Evolutionary conservation across 2,329 filamentous ascomycete genomes (phyloP).

Genomic region (Cercospora nicotianae): DNA sequence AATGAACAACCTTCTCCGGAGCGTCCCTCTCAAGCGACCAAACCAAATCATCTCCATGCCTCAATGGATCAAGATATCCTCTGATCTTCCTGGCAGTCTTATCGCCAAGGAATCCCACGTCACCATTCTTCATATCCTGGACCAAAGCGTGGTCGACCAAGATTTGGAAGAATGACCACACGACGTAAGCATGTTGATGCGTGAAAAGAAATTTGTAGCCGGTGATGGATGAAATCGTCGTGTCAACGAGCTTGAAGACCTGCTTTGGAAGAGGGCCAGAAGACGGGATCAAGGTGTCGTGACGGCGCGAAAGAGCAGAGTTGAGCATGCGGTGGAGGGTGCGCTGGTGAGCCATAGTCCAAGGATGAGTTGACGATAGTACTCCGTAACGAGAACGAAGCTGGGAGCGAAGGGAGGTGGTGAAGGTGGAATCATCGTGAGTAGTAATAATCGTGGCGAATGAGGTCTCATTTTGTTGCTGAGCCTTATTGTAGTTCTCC

Average conservation of each 20-base stretch:
- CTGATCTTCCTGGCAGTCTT: slow-evolving; percentile 27
- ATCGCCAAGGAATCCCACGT: slow-evolving; percentile 37
- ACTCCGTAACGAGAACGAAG: slow-evolving; percentile 40
- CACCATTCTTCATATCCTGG: slow-evolving; percentile 31
- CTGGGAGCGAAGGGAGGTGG: slow-evolving; percentile 29
- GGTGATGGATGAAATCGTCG: slow-evolving; percentile 22
- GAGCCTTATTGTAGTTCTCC: not conserved
- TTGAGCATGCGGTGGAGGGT: slow-evolving; percentile 42
- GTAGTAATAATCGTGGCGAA: not conserved
- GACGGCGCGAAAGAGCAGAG: slow-evolving; percentile 30
- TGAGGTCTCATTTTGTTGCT: not conserved
- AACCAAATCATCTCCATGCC: slow-evolving; percentile 25
- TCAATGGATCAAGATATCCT: slow-evolving; percentile 26
- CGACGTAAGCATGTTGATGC: slow-evolving; percentile 32
- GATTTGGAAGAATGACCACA: slow-evolving; percentile 36
- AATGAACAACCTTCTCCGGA: slow-evolving; percentile 9
- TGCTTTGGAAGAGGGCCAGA: slow-evolving; percentile 27
- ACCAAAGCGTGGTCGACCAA: slow-evolving; percentile 29
- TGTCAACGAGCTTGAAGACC: slow-evolving; percentile 24
- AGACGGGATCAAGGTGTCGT: slow-evolving; percentile 35
- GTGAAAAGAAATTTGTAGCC: slow-evolving; percentile 31
- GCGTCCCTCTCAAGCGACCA: slow-evolving; percentile 13
- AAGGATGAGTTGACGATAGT: slow-evolving; percentile 34
- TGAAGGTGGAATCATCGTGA: slow-evolving; percentile 18
- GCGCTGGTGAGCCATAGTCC: slow-evolving; percentile 40